Evolutionary conservation across 805 yeast species (phyloP).

Genomic region (Candida loeiensis): DNA sequence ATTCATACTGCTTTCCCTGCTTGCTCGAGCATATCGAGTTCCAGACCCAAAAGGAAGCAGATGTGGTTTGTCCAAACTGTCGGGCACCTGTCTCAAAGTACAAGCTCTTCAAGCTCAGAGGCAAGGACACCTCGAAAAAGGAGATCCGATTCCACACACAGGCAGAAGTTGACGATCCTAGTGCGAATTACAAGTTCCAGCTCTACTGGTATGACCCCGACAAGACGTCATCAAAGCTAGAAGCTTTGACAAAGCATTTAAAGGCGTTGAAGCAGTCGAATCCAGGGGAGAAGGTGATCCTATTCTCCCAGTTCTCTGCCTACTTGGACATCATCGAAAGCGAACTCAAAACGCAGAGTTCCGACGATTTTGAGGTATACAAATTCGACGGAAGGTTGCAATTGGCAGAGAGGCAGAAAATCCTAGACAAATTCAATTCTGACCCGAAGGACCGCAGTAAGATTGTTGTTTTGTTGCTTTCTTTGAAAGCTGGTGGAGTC

Average conservation of each 20-base stretch:
- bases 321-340: constrained; percentile 70
- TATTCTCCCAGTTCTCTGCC: constrained; percentile 86
- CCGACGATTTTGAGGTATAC: constrained; percentile 49
- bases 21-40: constrained; percentile 70
- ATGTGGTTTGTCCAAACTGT: constrained; percentile 73
- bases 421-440: constrained; percentile 53
- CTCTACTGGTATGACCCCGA: constrained; percentile 46
- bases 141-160: constrained; percentile 30
- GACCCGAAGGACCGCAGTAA: constrained; percentile 25
- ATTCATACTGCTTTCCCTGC: constrained; percentile 73
- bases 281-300: constrained; percentile 72
- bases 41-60: constrained; percentile 47
- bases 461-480: constrained; percentile 56
- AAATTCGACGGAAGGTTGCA: constrained; percentile 83
- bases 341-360: constrained; percentile 44
- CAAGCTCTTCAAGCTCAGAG: constrained; percentile 44
- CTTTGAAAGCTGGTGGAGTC: constrained; percentile 92
- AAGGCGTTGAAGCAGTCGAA: constrained; percentile 49
- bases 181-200: constrained; percentile 25
- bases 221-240: constrained; percentile 66
- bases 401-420: constrained; percentile 58
- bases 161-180: constrained; percentile 20
- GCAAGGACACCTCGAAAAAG: constrained; percentile 19
- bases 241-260: constrained; percentile 62
- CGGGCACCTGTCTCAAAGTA: constrained; percentile 51